A percentile compares a stretch with the other conserved stretches of the same genome.
phyloP scores from a whole-genome alignment of 169 alveolate genomes.

The Plasmodium gallinaceum region DNA sequence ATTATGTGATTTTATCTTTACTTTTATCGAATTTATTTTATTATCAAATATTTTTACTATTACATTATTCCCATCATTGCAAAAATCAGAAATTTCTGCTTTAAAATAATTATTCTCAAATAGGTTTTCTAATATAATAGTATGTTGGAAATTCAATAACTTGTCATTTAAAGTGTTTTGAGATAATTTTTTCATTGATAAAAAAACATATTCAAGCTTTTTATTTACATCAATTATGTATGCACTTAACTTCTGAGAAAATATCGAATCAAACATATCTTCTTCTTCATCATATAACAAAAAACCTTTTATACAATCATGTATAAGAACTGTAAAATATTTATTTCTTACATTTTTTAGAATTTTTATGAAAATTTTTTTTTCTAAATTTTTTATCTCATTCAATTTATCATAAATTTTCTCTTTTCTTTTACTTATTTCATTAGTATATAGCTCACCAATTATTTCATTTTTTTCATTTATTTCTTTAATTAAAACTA shows the following conservation, averaged over 20 bases:
- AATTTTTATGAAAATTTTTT: constrained; percentile 65
- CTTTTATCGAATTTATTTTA: constrained; percentile 35
- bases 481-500: constrained; percentile 51
- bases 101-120: constrained; percentile 70
- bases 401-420: constrained; percentile 61
- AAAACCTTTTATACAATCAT: constrained; percentile 73
- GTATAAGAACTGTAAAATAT: constrained; percentile 63
- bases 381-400: constrained; percentile 59
- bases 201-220: constrained; percentile 69
- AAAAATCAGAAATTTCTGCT: constrained; percentile 67
- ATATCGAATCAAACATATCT: not conserved
- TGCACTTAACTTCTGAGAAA: constrained; percentile 35
- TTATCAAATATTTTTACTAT: constrained; percentile 72
- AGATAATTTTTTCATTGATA: constrained; percentile 47
- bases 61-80: constrained; percentile 71
- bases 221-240: constrained; percentile 74
- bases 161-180: constrained; percentile 12
- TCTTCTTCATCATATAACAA: constrained; percentile 44
- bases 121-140: constrained; percentile 57
- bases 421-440: constrained; percentile 70
- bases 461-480: constrained; percentile 22
- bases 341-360: constrained; percentile 73
- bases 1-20: constrained; percentile 73
- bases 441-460: constrained; percentile 64
- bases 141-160: constrained; percentile 44